Evolutionary conservation across 2,329 filamentous ascomycete species (phyloP).

Genomic region (Fusarium sp.): DNA sequence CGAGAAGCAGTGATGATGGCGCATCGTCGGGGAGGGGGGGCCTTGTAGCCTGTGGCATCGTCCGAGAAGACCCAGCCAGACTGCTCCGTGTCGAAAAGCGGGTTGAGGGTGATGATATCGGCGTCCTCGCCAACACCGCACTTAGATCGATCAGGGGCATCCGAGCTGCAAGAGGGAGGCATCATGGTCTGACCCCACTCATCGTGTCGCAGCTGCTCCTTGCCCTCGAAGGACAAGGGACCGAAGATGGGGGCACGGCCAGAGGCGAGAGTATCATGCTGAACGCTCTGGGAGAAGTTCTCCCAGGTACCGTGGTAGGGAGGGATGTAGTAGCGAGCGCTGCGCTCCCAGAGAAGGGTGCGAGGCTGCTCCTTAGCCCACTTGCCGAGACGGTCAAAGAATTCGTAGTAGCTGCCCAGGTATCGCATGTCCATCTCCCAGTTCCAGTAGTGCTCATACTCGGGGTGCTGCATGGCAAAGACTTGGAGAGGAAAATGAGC

Average conservation of each 20-base stretch:
- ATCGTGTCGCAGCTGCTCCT: constrained; percentile 57
- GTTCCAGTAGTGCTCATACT: constrained; percentile 74
- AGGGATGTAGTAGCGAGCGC: constrained; percentile 78
- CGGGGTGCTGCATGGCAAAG: constrained; percentile 67
- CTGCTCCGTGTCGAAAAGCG: constrained; percentile 73
- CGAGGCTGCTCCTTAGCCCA: constrained; percentile 75
- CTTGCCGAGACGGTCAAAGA: constrained; percentile 70
- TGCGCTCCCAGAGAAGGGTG: constrained; percentile 78
- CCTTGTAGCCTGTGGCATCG: constrained; percentile 73
- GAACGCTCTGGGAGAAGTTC: constrained; percentile 72
- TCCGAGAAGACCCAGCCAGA: constrained; percentile 77
- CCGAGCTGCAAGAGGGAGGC: constrained; percentile 62
- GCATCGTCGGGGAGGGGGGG: constrained; percentile 70
- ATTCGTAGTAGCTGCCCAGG: constrained; percentile 73
- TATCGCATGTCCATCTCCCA: constrained; percentile 74
- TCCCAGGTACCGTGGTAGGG: constrained; percentile 73
- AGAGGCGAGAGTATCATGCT: constrained; percentile 63
- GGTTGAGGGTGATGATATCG: constrained; percentile 79
- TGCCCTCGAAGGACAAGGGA: constrained; percentile 62
- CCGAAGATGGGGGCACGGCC: constrained; percentile 71
- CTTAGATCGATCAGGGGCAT: constrained; percentile 54
- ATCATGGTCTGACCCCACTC: constrained; percentile 62
- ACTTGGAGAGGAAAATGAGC: constrained; percentile 69
- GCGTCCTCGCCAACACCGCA: constrained; percentile 76
- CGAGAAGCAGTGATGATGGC: constrained; percentile 76